phyloP scores from a whole-genome alignment of 345 rosid genomes.

The Euphorbia tirucalli region DNA sequence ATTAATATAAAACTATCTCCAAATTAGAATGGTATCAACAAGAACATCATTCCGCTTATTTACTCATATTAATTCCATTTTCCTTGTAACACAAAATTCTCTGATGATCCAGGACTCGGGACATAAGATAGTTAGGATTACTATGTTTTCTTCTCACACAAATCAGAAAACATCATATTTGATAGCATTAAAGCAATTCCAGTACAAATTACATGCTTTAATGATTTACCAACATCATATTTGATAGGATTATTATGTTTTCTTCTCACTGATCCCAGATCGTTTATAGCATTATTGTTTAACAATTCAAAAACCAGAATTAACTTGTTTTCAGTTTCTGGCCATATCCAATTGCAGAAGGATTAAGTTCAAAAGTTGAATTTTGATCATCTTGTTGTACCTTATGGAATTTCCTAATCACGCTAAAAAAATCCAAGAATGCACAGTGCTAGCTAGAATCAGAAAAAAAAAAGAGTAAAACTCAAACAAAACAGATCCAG shows the following conservation, averaged over 20 bases:
- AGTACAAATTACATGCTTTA: neutral
- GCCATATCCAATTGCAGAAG: neutral
- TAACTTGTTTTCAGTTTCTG: neutral
- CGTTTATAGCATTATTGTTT: too few species aligned
- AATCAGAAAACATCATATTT: neutral
- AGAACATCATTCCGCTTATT: neutral
- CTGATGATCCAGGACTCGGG: neutral
- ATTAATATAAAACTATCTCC: neutral
- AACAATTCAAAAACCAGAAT: neutral
- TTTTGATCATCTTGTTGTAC: neutral
- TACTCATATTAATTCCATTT: neutral
- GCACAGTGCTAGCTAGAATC: neutral
- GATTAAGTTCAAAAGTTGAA: neutral
- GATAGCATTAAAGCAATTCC: neutral
- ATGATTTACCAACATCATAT: too few species aligned
- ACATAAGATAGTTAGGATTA: too few species aligned
- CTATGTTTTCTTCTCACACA: neutral
- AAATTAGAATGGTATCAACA: neutral
- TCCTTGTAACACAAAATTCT: neutral
- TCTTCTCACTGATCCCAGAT: too few species aligned
- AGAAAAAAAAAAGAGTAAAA: neutral
- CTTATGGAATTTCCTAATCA: neutral
- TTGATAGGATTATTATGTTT: too few species aligned
- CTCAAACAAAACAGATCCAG: neutral
- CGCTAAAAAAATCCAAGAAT: neutral